phyloP scores from a whole-genome alignment of 202 grass and related monocot genomes.

The Bolboschoenoplectus hybrid region DNA sequence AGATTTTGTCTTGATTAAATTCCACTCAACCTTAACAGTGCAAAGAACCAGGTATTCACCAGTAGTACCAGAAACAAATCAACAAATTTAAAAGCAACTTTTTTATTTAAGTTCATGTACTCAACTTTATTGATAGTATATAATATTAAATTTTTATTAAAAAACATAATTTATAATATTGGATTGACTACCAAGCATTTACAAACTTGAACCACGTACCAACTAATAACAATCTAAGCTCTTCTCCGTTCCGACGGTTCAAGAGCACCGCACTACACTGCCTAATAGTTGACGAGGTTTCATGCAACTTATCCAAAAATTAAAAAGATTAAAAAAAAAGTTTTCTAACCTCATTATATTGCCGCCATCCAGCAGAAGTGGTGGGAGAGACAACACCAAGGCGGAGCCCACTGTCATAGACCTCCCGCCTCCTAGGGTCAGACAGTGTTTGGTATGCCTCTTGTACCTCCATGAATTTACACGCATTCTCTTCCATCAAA shows the following conservation, averaged over 20 bases:
- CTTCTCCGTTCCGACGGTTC: background rate
- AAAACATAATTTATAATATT: too few species aligned
- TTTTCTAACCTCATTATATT: slow-evolving; percentile 46
- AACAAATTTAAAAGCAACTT: background rate
- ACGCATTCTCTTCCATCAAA: slow-evolving; percentile 61
- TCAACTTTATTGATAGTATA: too few species aligned
- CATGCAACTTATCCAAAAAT: background rate
- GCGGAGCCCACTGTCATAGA: slow-evolving; percentile 65
- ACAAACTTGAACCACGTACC: background rate
- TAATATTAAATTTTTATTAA: too few species aligned
- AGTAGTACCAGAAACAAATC: background rate
- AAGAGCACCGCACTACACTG: background rate
- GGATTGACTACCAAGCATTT: too few species aligned
- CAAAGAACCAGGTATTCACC: background rate
- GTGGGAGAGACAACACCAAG: slow-evolving; percentile 51
- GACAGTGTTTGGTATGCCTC: slow-evolving; percentile 93
- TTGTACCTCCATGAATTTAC: slow-evolving; percentile 82
- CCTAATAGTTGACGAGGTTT: background rate
- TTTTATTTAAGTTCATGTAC: background rate
- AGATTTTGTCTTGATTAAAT: background rate
- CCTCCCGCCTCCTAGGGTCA: slow-evolving; percentile 62
- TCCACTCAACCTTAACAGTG: background rate
- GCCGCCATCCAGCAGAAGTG: slow-evolving; percentile 38
- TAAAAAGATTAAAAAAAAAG: background rate
- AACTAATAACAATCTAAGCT: background rate